A percentile compares a stretch with the other conserved stretches of the same genome.
Evolutionary conservation across 208 protist species (phyloP).

Genomic region (Trypanosoma mega): DNA sequence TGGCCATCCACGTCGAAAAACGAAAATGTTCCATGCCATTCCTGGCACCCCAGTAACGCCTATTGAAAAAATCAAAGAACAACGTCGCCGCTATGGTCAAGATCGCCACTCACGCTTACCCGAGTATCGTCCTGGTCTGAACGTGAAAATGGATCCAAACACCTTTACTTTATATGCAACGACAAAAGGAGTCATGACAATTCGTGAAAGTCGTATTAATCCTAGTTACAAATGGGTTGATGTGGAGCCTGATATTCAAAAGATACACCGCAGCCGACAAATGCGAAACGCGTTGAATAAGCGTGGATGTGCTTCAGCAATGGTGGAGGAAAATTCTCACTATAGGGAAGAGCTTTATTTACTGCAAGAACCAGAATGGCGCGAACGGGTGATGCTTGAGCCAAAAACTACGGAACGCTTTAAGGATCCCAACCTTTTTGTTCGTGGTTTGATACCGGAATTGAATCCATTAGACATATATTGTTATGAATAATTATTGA

Average conservation of each 20-base stretch:
- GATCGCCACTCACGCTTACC: conserved; percentile 74
- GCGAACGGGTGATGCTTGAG: conserved; percentile 51
- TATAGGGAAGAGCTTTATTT: conserved; percentile 53
- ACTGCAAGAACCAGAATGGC: conserved; percentile 60
- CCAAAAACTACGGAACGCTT: conserved; percentile 58
- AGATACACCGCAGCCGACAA: conserved; percentile 54
- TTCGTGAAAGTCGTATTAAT: conserved; percentile 69
- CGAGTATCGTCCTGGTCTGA: conserved; percentile 67
- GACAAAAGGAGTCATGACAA: conserved; percentile 74
- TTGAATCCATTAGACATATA: conserved; percentile 56
- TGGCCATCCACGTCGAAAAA: conserved; percentile 53
- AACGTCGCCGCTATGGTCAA: conserved; percentile 70
- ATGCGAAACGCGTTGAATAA: conserved; percentile 53
- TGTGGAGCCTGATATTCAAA: conserved; percentile 86
- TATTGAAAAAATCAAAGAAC: conserved; percentile 80
- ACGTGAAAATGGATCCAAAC: conserved; percentile 84
- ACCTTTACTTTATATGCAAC: conserved; percentile 80
- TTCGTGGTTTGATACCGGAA: conserved; percentile 41
- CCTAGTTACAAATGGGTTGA: conserved; percentile 80
- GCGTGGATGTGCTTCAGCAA: conserved; percentile 45
- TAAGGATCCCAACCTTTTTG: conserved; percentile 77
- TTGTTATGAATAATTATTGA: conserved; percentile 58
- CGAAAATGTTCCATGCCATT: conserved; percentile 74
- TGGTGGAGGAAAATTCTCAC: conserved; percentile 41
- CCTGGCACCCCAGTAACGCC: conserved; percentile 74